Base-by-base conservation (phyloP, 768 basidiomycete species). In the Leccinellum albellum region DNA sequence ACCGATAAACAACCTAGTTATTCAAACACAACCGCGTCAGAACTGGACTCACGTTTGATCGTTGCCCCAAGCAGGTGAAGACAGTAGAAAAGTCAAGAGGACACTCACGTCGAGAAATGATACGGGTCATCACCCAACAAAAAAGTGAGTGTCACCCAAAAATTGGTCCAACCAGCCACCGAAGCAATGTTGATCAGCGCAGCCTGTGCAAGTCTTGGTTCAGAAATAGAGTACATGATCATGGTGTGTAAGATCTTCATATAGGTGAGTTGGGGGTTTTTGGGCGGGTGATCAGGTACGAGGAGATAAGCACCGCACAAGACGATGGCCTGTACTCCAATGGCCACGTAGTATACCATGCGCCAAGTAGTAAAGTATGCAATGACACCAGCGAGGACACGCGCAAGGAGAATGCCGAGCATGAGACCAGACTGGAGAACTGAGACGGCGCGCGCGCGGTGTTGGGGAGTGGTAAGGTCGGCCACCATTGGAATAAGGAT, bases 81-180 rank as follows among this genome's bases (percentile, higher is more conserved):
- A 53, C 26, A 8, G 35, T 8, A 37, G n/a, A 12, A 28, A 17
- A 1, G n/a, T 9, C 1, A 23, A 15, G 32, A 23, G 24, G 15
- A n/a, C 4, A 70, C 68, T 2, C 20, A 70, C 70, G 69, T 72
- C 33, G 69, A 68, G 61, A 71, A 77, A 60, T 70, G 44, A 57
- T 78, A 80, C 0, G 79, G 78, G 0, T 72, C 31, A 26, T 66
- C 75, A 35, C 68, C 69, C n/a, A 81, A 66, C n/a, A 81, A 66
- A 62, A 80, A 81, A 0, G 79, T 80, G 56, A 79, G 64, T 14
- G 74, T 75, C 6, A 76, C 75, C 76, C 75, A 74, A 55, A 75
- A 74, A 42, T 64, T 71, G 9, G 71, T 60, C 59, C 66, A 73
- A 28, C 72, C 68, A 1, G 72, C 71, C 29, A 63, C 61, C 6